phyloP scores from a whole-genome alignment of 495 filamentous ascomycete genomes.

The Terfezia boudieri region DNA sequence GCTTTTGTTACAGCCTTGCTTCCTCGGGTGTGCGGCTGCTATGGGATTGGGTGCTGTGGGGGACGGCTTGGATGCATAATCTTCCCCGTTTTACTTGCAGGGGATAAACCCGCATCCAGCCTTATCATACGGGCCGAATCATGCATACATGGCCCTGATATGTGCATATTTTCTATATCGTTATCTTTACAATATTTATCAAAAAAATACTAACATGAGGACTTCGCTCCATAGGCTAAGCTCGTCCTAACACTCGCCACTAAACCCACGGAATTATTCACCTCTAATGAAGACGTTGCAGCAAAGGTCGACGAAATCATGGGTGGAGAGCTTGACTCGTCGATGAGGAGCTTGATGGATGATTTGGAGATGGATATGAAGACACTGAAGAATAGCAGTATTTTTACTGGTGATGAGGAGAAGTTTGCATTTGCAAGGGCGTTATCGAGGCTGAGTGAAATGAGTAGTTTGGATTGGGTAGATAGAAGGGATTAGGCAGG shows the following conservation, averaged over 20 bases:
- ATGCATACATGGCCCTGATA: too few species aligned
- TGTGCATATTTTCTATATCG: not conserved
- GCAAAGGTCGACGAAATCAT: conserved; percentile 24
- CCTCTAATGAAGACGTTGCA: conserved; percentile 54
- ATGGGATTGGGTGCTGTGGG: too few species aligned
- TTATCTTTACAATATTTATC: not conserved
- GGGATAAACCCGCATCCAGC: too few species aligned
- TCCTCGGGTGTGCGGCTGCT: not conserved
- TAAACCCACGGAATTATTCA: conserved; percentile 65
- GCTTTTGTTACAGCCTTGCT: not conserved
- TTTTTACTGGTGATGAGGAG: conserved; percentile 93
- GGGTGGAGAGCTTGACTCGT: conserved; percentile 44
- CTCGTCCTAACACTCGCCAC: conserved; percentile 77
- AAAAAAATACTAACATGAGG: conserved; percentile 4
- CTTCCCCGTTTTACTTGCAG: too few species aligned
- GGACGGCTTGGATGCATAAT: too few species aligned
- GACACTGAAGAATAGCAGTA: conserved; percentile 58
- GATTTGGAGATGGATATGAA: conserved; percentile 72
- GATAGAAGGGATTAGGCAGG: conserved; percentile 25
- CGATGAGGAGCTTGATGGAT: conserved; percentile 83
- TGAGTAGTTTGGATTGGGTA: conserved; percentile 89
- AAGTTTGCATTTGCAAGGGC: conserved; percentile 87
- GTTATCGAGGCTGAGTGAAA: conserved; percentile 62
- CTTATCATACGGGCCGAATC: too few species aligned
- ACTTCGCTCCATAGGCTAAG: conserved; percentile 42